Base-by-base conservation (phyloP, 2,329 filamentous ascomycete genomes). In the Clonostachys rhizophaga region DNA sequence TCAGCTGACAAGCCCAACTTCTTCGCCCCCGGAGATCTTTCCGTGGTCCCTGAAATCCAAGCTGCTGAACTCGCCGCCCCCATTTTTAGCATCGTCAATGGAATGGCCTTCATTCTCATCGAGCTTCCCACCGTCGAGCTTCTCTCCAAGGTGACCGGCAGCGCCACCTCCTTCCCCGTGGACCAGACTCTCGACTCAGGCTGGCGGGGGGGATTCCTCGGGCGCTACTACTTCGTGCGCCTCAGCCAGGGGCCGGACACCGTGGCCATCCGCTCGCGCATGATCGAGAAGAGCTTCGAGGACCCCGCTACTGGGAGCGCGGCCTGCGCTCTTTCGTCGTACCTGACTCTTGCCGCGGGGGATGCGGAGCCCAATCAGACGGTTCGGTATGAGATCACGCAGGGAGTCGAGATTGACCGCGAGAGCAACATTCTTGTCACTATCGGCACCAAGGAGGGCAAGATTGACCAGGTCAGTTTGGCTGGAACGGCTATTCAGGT, bases 41-140 rank as follows among this genome's bases (percentile, higher is more conserved):
- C 62, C 17, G 16, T 50, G 8, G 57, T 64, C 33, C 41, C 52
- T 0, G 50, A 49, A 5, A 59, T 72, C 44, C 58, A 58, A 18
- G 46, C 58, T n/a, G 63, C 64, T 5, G 69, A 73, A 61, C 53
- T 68, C 34, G 49, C 55, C 11, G 70, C 75, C 9, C 74, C 77
- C 14, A 57, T 79, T 16, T 74, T 83, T 47, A 83, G 78, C 52
- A 79, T 90, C 42, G 86, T 90, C 35, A 81, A 80, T 41, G 88
- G 87, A 43, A 86, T 91, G 83, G 80, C 79, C 1, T 91, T 90
- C 62, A 65, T 81, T n/a, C 75, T 89, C 34, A 70, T 87, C 13
- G 68, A 79, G 53, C 69, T 94, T 17, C 70, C 78, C 0, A 75
- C 72, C 46, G 63, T 89, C 10, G 80, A 81, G 30, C 72, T 76